Evolutionary conservation across 2,329 filamentous ascomycete species (phyloP).

Genomic region (Penicillium palitans): DNA sequence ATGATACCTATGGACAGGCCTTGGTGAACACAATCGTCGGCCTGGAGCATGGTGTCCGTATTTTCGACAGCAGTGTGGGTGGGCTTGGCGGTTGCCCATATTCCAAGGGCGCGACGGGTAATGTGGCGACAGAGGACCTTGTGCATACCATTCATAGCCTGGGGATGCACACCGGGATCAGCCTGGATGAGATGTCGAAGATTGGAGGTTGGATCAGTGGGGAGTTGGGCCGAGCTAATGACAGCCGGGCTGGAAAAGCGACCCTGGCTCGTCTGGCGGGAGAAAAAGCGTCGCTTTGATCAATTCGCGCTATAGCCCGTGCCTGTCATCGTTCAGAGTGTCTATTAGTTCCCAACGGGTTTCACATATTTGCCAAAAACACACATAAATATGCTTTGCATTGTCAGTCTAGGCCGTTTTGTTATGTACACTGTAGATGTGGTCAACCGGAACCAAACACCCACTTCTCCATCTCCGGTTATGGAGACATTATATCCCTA

Average conservation of each 20-base stretch:
- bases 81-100: constrained; percentile 66
- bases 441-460: neutral
- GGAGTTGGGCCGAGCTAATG: constrained; percentile 54
- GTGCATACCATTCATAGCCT: constrained; percentile 62
- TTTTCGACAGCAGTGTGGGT: constrained; percentile 64
- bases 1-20: constrained; percentile 67
- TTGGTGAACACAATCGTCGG: constrained; percentile 63
- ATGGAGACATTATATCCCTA: neutral
- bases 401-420: neutral
- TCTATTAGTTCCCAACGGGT: neutral
- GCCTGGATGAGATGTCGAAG: constrained; percentile 55
- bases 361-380: neutral
- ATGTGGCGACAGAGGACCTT: constrained; percentile 65
- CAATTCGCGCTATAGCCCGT: neutral
- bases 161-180: constrained; percentile 61
- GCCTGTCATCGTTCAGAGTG: neutral
- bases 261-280: constrained; percentile 42
- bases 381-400: neutral
- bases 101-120: constrained; percentile 65
- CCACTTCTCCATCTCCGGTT: neutral
- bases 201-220: constrained; percentile 59
- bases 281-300: constrained; percentile 13
- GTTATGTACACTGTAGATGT: constrained; percentile 7
- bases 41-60: constrained; percentile 62
- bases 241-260: constrained; percentile 57